phyloP scores from a whole-genome alignment of 345 rosid species.

The Moricandia arvensis region DNA sequence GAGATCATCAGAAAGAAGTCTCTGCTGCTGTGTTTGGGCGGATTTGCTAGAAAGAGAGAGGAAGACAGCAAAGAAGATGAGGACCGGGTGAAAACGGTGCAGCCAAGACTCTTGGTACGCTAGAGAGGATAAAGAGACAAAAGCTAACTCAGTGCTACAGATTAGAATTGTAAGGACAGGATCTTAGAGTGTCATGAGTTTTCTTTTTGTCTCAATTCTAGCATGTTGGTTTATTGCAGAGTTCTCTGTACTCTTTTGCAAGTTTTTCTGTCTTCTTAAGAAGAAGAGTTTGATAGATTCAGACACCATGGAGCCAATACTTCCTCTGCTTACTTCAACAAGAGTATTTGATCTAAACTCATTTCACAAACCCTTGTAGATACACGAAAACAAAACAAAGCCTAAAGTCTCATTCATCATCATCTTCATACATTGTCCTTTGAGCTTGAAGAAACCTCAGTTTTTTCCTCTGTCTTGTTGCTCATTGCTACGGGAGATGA shows the following conservation, averaged over 20 bases:
- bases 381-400: background rate
- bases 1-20: slow-evolving; percentile 78
- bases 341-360: slow-evolving; percentile 27
- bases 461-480: slow-evolving; percentile 49
- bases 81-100: slow-evolving; percentile 24
- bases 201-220: background rate
- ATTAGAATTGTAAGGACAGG: background rate
- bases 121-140: slow-evolving; percentile 73
- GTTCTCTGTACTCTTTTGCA: background rate
- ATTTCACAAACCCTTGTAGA: slow-evolving; percentile 15
- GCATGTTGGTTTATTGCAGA: background rate
- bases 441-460: slow-evolving; percentile 44
- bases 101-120: slow-evolving; percentile 60
- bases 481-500: slow-evolving; percentile 44
- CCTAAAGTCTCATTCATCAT: background rate
- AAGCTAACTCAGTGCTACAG: slow-evolving; percentile 33
- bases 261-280: background rate
- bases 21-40: slow-evolving; percentile 84
- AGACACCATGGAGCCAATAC: background rate
- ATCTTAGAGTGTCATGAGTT: background rate
- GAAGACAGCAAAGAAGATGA: slow-evolving; percentile 31
- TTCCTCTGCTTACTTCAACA: background rate
- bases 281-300: background rate
- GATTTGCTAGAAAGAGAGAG: slow-evolving; percentile 72
- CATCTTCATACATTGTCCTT: background rate